Evolutionary conservation across 2,329 filamentous ascomycete genomes (phyloP), one percentile per base, ranked within the genome.

Genomic region (Aspergillus glaucus): DNA sequence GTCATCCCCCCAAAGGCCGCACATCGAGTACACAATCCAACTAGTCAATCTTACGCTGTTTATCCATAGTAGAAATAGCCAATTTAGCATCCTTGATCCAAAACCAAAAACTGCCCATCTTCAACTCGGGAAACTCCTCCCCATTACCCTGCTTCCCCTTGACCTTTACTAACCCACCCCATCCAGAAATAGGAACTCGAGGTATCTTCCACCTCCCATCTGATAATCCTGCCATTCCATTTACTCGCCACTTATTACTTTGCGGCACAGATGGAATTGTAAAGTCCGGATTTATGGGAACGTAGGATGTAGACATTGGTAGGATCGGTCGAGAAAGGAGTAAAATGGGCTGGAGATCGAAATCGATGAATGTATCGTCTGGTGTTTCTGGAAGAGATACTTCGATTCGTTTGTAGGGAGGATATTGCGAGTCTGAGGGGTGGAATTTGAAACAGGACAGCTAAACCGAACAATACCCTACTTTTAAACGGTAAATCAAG

Each of bases 321-420:
- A 19, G 48, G 47, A 47, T 39, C 44, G 45, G 30, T 43, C 48
- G 39, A 47, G 47, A 48, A 47, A 50, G 42, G 15, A 49, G 50
- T 26, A 45, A 48, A 51, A 56, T 55, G 50, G 54, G 52, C 48
- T 49, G 46, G 4, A 43, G 15, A 24, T 43, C 21, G 12, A 43
- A 10, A 12, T 17, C 22, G 10, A 43, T 22, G 14, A 43, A 43
- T 8, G 22, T 17, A 17, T 43, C 9, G 5, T 26, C 8, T 43
- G 41, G 15, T 9, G 22, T 43, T 10, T 21, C 12, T 1, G 41
- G 41, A n/a, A 21, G 41, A 24, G 41, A 43, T 3, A 43, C 22
- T 24, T 43, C 41, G 21, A 43, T 24, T 9, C 41, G 41, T n/a
- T 43, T 14, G 41, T 43, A 43, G 3, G 41, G 41, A 5, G 41